Evolutionary conservation across 352 stramenopile genomes (phyloP).

Genomic region (Phytophthora pseudosyringae): DNA sequence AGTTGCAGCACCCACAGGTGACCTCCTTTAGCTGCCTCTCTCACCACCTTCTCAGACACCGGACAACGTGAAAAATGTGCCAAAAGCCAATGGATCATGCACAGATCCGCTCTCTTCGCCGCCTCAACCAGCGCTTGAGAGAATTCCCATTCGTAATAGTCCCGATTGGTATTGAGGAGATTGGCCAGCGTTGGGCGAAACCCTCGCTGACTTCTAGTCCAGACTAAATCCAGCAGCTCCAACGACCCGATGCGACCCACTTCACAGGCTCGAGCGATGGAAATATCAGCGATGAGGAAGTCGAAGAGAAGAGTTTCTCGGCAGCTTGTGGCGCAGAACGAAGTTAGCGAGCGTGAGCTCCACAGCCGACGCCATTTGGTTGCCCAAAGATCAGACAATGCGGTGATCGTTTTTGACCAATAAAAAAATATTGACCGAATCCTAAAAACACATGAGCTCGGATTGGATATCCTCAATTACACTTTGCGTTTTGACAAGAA

Average conservation of each 20-base stretch:
- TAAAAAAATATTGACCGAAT: no score
- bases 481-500: no score
- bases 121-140: neutral
- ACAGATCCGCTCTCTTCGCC: neutral
- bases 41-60: constrained; percentile 8
- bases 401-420: no score
- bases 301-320: no score
- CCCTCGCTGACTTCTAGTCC: constrained; percentile 8
- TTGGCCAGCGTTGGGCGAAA: constrained; percentile 2
- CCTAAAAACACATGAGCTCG: no score
- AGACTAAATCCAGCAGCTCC: constrained; percentile 6
- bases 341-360: neutral
- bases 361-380: neutral
- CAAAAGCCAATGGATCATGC: constrained; percentile 12
- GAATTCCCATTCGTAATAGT: constrained; percentile 10
- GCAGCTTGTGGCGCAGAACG: neutral
- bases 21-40: constrained; percentile 9
- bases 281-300: no score
- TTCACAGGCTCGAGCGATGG: neutral
- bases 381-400: no score
- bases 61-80: constrained; percentile 12
- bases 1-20: constrained; percentile 12
- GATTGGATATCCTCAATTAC: no score
- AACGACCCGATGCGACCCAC: neutral
- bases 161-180: neutral